phyloP scores from a whole-genome alignment of 108 stramenopile genomes.

The Conticribra guillardii region DNA sequence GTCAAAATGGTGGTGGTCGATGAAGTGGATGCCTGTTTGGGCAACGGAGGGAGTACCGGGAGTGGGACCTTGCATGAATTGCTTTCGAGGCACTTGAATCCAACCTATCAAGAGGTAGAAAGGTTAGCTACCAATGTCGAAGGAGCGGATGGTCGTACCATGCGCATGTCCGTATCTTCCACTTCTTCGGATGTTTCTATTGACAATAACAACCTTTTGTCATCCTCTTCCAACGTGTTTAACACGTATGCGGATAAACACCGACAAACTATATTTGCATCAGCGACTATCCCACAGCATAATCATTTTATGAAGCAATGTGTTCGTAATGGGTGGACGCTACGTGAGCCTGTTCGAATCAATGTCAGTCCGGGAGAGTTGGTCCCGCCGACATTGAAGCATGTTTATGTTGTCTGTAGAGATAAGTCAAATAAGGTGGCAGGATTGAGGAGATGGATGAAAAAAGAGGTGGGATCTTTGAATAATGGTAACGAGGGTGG shows the following conservation, averaged over 20 bases:
- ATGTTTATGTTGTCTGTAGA: slow-evolving; percentile 79
- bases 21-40: slow-evolving; percentile 90
- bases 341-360: slow-evolving; percentile 77
- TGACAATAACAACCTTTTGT: background rate
- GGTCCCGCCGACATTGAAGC: slow-evolving; percentile 81
- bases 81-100: slow-evolving; percentile 79
- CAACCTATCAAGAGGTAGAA: slow-evolving; percentile 70
- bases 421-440: slow-evolving; percentile 74
- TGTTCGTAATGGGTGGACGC: slow-evolving; percentile 86
- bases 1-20: slow-evolving; percentile 90
- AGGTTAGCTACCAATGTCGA: slow-evolving; percentile 12
- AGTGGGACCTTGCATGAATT: slow-evolving; percentile 79
- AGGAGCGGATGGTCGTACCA: slow-evolving; percentile 34
- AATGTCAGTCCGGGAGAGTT: slow-evolving; percentile 83
- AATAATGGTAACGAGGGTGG: background rate
- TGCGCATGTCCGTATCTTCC: slow-evolving; percentile 1
- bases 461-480: slow-evolving; percentile 49
- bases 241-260: slow-evolving; percentile 29
- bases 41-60: slow-evolving; percentile 2
- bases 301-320: slow-evolving; percentile 90
- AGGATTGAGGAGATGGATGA: slow-evolving; percentile 71
- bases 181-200: background rate
- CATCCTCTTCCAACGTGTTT: background rate
- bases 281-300: slow-evolving; percentile 95
- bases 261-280: slow-evolving; percentile 93